Evolutionary conservation across 352 stramenopile genomes (phyloP).

Genomic region (Pythium folliculosum): DNA sequence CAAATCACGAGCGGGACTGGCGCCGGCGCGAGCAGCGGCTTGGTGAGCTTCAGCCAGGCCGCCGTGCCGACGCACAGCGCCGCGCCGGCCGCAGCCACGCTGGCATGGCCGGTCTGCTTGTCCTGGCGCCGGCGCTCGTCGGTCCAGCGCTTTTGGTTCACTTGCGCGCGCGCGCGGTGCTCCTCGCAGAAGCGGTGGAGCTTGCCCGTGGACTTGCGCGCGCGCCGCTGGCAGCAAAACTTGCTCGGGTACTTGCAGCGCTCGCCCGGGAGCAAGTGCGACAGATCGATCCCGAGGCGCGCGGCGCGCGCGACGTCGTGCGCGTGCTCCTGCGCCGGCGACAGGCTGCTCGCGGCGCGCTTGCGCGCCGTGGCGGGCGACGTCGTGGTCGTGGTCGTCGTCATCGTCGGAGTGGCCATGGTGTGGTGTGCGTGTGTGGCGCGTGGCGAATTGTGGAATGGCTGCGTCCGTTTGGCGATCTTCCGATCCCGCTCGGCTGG

Average conservation of each 20-base stretch:
- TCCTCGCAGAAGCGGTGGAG: constrained; percentile 29
- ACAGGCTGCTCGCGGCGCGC: background rate
- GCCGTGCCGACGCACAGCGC: too few species aligned
- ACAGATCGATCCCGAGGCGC: constrained; percentile 16
- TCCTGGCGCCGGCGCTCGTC: constrained; percentile 8
- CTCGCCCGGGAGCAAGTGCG: constrained; percentile 26
- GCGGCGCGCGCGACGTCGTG: constrained; percentile 3
- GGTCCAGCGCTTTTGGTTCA: constrained; percentile 27
- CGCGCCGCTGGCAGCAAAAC: constrained; percentile 19
- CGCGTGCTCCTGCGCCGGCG: background rate
- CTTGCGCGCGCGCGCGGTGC: constrained; percentile 16
- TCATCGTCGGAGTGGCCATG: background rate
- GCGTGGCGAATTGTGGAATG: constrained; percentile 7
- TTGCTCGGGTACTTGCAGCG: constrained; percentile 27
- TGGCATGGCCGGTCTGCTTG: background rate
- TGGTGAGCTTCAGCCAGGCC: background rate
- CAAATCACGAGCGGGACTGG: constrained; percentile 6
- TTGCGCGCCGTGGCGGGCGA: background rate
- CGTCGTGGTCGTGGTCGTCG: background rate
- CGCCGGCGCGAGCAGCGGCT: constrained; percentile 14
- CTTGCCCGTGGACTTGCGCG: constrained; percentile 19
- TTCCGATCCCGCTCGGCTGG: background rate
- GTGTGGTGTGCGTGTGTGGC: background rate
- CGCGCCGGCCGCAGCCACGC: too few species aligned
- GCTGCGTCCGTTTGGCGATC: background rate